phyloP scores from a whole-genome alignment of 306 rosid genomes.

The Corylus heterophylla region DNA sequence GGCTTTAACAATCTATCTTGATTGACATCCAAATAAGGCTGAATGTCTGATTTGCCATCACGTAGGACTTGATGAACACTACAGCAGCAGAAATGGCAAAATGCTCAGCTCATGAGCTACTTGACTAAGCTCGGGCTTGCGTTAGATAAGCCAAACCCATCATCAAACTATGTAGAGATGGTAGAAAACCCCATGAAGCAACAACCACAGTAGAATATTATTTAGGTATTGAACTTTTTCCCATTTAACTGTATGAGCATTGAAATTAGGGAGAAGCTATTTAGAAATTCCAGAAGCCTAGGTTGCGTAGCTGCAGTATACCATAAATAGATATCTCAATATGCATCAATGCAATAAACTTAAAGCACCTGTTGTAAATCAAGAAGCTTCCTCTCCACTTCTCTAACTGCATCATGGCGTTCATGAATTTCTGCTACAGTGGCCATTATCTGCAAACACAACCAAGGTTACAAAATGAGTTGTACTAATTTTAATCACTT shows the following conservation, averaged over 20 bases:
- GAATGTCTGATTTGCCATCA: not conserved
- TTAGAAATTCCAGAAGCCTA: not conserved
- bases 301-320: not conserved
- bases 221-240: not conserved
- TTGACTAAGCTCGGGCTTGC: not conserved
- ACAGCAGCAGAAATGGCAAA: not conserved
- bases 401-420: slow-evolving; percentile 91
- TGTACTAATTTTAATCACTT: slow-evolving; percentile 2
- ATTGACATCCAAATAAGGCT: not conserved
- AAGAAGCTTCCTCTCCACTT: slow-evolving; percentile 87
- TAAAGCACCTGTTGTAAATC: slow-evolving; percentile 75
- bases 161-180: not conserved
- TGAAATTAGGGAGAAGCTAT: not conserved
- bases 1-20: not conserved
- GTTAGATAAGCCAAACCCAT: not conserved
- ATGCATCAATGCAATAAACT: slow-evolving; percentile 10
- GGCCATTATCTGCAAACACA: slow-evolving; percentile 71
- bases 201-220: not conserved
- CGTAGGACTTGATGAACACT: not conserved
- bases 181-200: not conserved
- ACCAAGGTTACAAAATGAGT: slow-evolving; percentile 15
- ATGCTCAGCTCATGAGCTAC: not conserved
- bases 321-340: not conserved
- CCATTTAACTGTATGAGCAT: not conserved
- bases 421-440: slow-evolving; percentile 95